phyloP scores from a whole-genome alignment of 1,284 basidiomycete species.

The Pseudozyma hubeiensis region DNA sequence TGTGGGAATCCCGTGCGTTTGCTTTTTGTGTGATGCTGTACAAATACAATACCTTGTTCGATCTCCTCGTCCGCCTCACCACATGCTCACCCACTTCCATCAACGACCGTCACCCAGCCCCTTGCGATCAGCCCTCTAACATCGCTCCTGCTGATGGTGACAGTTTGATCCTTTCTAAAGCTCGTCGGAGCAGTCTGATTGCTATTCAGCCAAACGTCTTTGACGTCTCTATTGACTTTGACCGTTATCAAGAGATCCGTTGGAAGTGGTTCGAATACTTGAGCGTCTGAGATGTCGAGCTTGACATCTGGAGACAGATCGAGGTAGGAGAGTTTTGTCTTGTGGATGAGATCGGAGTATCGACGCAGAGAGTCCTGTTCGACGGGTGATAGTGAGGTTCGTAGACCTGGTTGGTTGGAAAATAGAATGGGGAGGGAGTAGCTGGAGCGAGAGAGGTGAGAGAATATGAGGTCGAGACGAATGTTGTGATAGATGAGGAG shows the following conservation, averaged over 20 bases:
- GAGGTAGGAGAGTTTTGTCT: constrained; percentile 23
- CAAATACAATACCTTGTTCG: constrained; percentile 5
- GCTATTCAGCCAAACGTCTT: constrained; percentile 27
- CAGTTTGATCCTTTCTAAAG: constrained; percentile 32
- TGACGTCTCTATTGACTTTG: constrained; percentile 24
- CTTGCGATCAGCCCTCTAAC: constrained; percentile 26
- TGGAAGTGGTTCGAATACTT: constrained; percentile 22
- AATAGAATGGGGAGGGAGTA: constrained; percentile 18
- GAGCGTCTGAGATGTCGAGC: constrained; percentile 20
- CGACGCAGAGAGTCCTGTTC: constrained; percentile 26
- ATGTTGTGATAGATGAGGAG: constrained; percentile 90
- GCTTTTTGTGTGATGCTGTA: neutral
- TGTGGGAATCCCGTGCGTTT: neutral
- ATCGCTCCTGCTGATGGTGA: constrained; percentile 27
- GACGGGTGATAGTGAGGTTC: constrained; percentile 7
- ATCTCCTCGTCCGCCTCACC: neutral
- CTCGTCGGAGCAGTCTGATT: constrained; percentile 19
- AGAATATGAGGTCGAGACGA: constrained; percentile 74
- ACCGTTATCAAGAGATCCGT: constrained; percentile 26
- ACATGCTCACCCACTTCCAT: constrained; percentile 7
- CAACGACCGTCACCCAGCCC: constrained; percentile 30
- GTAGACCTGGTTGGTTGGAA: constrained; percentile 2
- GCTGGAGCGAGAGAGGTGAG: constrained; percentile 6
- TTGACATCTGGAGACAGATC: constrained; percentile 12
- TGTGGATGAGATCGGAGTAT: constrained; percentile 23